Evolutionary conservation across 805 yeast genomes (phyloP).

Genomic region (Lachancea kluyveri): DNA sequence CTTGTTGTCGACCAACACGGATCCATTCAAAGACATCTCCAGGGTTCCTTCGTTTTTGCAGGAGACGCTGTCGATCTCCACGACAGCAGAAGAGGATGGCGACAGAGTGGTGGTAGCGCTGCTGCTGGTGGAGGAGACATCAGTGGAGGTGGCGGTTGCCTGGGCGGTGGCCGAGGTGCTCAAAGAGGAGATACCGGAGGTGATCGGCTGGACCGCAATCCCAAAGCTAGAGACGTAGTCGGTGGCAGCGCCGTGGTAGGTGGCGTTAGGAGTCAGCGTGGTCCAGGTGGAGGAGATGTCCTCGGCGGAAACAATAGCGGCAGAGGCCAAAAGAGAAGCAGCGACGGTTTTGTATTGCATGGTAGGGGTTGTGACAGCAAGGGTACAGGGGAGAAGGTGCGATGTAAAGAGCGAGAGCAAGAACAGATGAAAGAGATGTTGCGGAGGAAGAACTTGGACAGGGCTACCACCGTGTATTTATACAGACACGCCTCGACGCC

Average conservation of each 20-base stretch:
- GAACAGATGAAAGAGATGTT: too few relatives aligned
- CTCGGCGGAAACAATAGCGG: constrained; percentile 15
- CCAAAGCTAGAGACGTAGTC: constrained; percentile 56
- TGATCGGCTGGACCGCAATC: constrained; percentile 54
- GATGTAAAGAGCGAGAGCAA: too few relatives aligned
- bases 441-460: too few relatives aligned
- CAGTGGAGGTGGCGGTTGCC: constrained; percentile 25
- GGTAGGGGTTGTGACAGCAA: too few relatives aligned
- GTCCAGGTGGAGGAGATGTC: constrained; percentile 43
- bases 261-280: constrained; percentile 59
- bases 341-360: constrained; percentile 23
- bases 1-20: constrained; percentile 46
- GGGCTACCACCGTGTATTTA: too few relatives aligned
- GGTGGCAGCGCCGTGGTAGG: constrained; percentile 49
- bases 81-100: constrained; percentile 14
- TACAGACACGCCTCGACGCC: too few relatives aligned
- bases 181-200: constrained; percentile 34
- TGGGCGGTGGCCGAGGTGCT: constrained; percentile 32
- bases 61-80: constrained; percentile 16
- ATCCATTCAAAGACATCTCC: constrained; percentile 42
- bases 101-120: constrained; percentile 26
- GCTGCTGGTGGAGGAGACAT: constrained; percentile 21
- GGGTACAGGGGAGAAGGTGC: too few relatives aligned
- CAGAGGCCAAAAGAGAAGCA: constrained; percentile 15
- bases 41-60: constrained; percentile 35